phyloP scores from a whole-genome alignment of 2,329 filamentous ascomycete genomes.

The Neophaeococcomyces mojaviensis region DNA sequence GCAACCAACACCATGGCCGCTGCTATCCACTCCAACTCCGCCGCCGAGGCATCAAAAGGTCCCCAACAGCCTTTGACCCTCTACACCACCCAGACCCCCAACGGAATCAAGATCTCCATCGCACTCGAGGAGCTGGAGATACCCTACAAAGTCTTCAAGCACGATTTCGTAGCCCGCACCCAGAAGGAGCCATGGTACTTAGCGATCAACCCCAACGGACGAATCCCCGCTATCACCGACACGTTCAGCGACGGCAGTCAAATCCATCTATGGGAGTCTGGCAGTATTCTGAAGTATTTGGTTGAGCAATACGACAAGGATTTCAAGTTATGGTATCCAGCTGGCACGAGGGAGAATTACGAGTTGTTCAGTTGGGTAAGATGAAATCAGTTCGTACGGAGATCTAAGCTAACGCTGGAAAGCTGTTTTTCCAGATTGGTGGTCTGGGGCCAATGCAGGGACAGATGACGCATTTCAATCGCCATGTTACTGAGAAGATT shows the following conservation, averaged over 20 bases:
- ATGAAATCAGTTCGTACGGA: no score
- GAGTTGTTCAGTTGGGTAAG: conserved; percentile 79
- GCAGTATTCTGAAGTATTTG: conserved; percentile 77
- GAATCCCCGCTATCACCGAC: conserved; percentile 82
- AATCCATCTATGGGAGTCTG: conserved; percentile 75
- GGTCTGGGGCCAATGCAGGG: conserved; percentile 78
- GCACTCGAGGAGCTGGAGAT: conserved; percentile 71
- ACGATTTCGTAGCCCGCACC: conserved; percentile 53
- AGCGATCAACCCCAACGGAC: conserved; percentile 85
- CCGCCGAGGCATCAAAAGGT: no score
- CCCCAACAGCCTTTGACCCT: no score
- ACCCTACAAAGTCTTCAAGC: conserved; percentile 28
- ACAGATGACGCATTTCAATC: conserved; percentile 74
- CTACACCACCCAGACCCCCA: conserved; percentile 77
- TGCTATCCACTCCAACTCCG: no score
- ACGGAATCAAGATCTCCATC: conserved; percentile 85
- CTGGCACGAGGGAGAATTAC: conserved; percentile 64
- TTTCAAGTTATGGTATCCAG: conserved; percentile 73
- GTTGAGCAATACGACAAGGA: conserved; percentile 73
- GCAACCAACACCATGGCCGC: no score
- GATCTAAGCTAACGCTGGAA: no score
- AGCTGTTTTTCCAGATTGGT: conserved; percentile 68
- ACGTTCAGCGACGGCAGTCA: conserved; percentile 49
- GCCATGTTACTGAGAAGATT: conserved; percentile 76
- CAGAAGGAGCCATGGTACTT: conserved; percentile 86